A percentile compares a stretch with the other conserved stretches of the same genome.
Conservation (phyloP, 2,329 filamentous ascomycete genomes). For the Tympanopsis confertula region DNA sequence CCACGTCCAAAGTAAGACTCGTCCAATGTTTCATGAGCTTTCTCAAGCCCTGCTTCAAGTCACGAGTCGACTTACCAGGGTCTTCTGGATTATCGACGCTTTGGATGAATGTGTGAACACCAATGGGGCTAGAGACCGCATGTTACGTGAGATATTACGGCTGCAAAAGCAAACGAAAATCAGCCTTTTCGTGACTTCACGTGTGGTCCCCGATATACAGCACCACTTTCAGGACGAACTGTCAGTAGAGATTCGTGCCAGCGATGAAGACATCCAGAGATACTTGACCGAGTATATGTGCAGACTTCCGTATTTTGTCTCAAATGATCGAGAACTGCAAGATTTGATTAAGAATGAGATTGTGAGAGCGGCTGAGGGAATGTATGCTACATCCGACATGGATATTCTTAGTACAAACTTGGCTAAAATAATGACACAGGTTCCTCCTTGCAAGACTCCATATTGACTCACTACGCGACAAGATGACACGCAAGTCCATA, state of each 20-base stretch:
- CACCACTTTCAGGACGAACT: constrained; percentile 5
- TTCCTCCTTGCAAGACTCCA: constrained; percentile 26
- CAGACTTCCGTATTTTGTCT: constrained; percentile 7
- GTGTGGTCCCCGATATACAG: constrained; percentile 10
- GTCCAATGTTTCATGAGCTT: constrained; percentile 3
- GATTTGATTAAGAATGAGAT: constrained; percentile 11
- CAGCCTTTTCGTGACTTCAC: constrained; percentile 13
- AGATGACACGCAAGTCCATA: constrained; percentile 18
- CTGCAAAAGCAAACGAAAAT: constrained; percentile 4
- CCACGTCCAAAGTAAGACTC: neutral
- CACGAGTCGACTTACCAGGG: neutral
- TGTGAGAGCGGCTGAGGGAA: constrained; percentile 13
- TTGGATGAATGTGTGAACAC: constrained; percentile 12
- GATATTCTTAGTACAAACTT: constrained; percentile 4
- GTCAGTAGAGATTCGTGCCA: constrained; percentile 18
- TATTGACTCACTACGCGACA: constrained; percentile 17
- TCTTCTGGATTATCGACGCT: constrained; percentile 13
- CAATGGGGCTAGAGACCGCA: constrained; percentile 3
- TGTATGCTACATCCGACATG: constrained; percentile 13
- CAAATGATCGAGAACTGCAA: constrained; percentile 7
- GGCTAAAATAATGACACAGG: constrained; percentile 13
- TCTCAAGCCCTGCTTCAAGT: constrained; percentile 3
- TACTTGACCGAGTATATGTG: constrained; percentile 14
- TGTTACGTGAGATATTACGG: constrained; percentile 7
- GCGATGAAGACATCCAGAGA: constrained; percentile 14